These are phyloP conservation scores for Udeniomyces megalosporus DNA, from an alignment of 768 basidiomycete genomes.

Conservation along the genomic window DNA sequence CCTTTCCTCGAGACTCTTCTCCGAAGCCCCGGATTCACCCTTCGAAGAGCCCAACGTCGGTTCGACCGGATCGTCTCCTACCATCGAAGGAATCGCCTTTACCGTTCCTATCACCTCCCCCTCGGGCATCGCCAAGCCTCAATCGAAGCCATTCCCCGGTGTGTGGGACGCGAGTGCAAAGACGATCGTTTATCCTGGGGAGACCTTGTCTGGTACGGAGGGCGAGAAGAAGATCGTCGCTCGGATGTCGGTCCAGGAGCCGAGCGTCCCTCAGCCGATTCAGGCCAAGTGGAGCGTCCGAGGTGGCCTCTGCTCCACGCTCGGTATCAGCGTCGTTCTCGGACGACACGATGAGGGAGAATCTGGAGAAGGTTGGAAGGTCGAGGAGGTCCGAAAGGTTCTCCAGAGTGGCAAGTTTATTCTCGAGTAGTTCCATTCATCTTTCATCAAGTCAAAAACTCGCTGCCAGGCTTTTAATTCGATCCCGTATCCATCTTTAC, in stretches of 20 bases:
- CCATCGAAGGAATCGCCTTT: slow-evolving; percentile 25
- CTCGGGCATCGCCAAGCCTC: slow-evolving; percentile 25
- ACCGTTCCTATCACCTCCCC: slow-evolving; percentile 23
- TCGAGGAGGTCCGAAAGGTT: slow-evolving; percentile 2
- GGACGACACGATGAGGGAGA: slow-evolving; percentile 8
- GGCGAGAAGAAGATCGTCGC: slow-evolving; percentile 30
- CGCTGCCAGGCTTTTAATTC: no score
- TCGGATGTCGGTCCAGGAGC: slow-evolving; percentile 22
- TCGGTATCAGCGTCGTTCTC: slow-evolving; percentile 28
- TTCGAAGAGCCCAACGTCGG: slow-evolving; percentile 18
- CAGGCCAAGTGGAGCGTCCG: slow-evolving; percentile 26
- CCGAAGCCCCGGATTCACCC: slow-evolving; percentile 9
- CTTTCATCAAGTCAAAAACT: no score
- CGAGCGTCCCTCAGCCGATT: slow-evolving; percentile 23
- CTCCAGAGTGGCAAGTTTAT: slow-evolving; percentile 11
- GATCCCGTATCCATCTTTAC: no score
- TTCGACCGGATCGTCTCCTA: no score
- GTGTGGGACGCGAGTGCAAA: slow-evolving; percentile 25
- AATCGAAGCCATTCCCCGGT: slow-evolving; percentile 32
- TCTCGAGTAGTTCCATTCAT: slow-evolving; percentile 8
- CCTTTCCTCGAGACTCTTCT: neutral
- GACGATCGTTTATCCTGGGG: slow-evolving; percentile 22
- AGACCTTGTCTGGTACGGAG: neutral
- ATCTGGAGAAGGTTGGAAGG: neutral
- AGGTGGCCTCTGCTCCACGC: slow-evolving; percentile 25